phyloP scores from a whole-genome alignment of 78 protist species.

The Polysphondylium violaceum region DNA sequence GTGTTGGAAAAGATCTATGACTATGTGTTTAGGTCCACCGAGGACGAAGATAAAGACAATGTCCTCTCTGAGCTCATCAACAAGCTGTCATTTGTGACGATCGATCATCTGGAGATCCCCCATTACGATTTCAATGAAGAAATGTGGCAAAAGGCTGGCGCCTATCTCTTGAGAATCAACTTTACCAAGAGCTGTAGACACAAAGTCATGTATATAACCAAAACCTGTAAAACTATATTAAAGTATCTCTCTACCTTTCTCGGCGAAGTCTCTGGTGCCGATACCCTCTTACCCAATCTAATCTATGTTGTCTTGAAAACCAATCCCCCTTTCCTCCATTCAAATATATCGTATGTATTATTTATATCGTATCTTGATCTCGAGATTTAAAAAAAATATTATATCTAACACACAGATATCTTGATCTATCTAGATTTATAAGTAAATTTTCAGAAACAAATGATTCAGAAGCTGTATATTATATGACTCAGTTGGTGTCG shows the following conservation, averaged over 20 bases:
- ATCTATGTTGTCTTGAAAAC: slow-evolving; percentile 36
- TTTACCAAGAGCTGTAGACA: slow-evolving; percentile 51
- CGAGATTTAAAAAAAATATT: too few relatives aligned
- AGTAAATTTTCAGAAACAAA: slow-evolving; percentile 56
- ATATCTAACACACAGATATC: neutral
- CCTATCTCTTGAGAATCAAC: slow-evolving; percentile 22
- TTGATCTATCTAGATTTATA: slow-evolving; percentile 38
- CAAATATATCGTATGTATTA: slow-evolving; percentile 43
- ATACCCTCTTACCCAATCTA: slow-evolving; percentile 52
- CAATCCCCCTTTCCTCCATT: slow-evolving; percentile 46
- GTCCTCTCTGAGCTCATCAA: neutral
- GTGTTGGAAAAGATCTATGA: slow-evolving; percentile 70
- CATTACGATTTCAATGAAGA: neutral
- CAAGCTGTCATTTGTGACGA: slow-evolving; percentile 1
- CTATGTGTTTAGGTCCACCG: slow-evolving; percentile 37
- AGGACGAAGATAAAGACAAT: slow-evolving; percentile 26
- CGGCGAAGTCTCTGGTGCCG: slow-evolving; percentile 58
- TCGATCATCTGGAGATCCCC: slow-evolving; percentile 40
- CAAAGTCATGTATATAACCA: slow-evolving; percentile 41
- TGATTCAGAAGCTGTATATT: slow-evolving; percentile 70
- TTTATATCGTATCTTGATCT: neutral
- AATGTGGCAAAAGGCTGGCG: slow-evolving; percentile 59
- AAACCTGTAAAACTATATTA: slow-evolving; percentile 45
- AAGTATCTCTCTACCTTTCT: slow-evolving; percentile 4
- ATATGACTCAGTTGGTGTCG: slow-evolving; percentile 50